Percentiles rank a stretch among this genome's conserved stretches.
Conservation (phyloP, 371 early-diverging fungal species). For the Mucor sp. region DNA sequence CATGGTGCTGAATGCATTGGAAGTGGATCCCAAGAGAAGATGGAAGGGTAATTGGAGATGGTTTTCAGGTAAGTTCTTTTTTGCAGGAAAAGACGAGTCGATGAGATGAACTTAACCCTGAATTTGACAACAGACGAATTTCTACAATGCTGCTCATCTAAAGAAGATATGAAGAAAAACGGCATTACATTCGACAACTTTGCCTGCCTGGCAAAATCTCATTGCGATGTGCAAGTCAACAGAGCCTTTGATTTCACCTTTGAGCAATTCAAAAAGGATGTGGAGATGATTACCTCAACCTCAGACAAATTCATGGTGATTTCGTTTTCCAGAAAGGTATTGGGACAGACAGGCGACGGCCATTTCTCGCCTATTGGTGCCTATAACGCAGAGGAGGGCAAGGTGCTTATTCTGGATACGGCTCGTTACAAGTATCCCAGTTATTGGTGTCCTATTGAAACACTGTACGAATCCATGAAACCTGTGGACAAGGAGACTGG, state of each 20-base stretch:
- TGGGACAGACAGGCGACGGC: constrained; percentile 93
- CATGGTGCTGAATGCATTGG: constrained; percentile 91
- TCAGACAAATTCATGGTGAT: constrained; percentile 86
- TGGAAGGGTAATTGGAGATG: constrained; percentile 97
- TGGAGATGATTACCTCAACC: constrained; percentile 65
- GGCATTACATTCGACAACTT: constrained; percentile 92
- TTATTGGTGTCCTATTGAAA: constrained; percentile 72
- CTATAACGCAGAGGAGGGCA: constrained; percentile 63
- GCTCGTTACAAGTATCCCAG: constrained; percentile 82
- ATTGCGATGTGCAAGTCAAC: constrained; percentile 78
- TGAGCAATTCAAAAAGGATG: constrained; percentile 78
- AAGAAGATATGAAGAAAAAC: constrained; percentile 76
- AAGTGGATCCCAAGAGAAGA: constrained; percentile 82
- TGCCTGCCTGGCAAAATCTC: constrained; percentile 83
- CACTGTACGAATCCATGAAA: constrained; percentile 78
- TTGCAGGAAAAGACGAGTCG: not conserved
- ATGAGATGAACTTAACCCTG: not conserved
- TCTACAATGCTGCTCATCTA: constrained; percentile 80
- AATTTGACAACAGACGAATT: constrained; percentile 66
- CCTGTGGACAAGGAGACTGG: constrained; percentile 83
- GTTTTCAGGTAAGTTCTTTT: constrained; percentile 46
- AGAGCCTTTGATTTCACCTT: constrained; percentile 66
- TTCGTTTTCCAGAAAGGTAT: constrained; percentile 76
- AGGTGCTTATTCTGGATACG: constrained; percentile 83
- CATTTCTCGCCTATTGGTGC: constrained; percentile 81